phyloP scores from a whole-genome alignment of 345 rosid species.

The Eucalyptus regnans region DNA sequence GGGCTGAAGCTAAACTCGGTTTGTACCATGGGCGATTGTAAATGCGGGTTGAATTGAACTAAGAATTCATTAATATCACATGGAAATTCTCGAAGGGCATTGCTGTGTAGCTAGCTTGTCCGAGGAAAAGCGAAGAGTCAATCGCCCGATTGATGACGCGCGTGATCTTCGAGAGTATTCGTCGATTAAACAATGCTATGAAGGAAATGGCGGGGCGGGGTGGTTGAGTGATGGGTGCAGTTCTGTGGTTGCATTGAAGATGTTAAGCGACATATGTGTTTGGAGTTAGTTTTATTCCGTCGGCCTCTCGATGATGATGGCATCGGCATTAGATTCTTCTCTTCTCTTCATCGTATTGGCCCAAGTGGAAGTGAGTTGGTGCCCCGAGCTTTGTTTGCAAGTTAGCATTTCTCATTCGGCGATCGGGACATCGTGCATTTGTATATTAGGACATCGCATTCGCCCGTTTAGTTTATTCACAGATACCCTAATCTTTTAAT shows the following conservation, averaged over 20 bases:
- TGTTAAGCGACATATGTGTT: neutral
- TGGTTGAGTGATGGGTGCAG: neutral
- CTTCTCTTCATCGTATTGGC: neutral
- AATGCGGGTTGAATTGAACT: neutral
- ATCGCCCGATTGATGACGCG: neutral
- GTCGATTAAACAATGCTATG: neutral
- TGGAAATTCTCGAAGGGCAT: neutral
- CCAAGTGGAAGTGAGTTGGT: conserved; percentile 15
- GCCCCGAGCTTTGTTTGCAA: conserved; percentile 1
- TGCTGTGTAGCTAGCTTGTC: neutral
- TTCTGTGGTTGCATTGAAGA: neutral
- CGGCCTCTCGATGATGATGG: neutral
- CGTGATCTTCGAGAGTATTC: neutral
- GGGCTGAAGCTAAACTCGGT: neutral
- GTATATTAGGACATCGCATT: neutral
- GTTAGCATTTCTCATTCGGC: neutral
- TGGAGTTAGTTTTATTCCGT: neutral
- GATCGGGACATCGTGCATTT: conserved; percentile 1
- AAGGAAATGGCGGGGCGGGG: neutral
- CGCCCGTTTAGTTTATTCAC: neutral
- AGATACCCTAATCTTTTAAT: neutral
- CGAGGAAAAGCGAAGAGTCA: neutral
- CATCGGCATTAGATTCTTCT: neutral
- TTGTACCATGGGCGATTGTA: neutral
- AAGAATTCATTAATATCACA: neutral